Percentiles rank a stretch among this genome's conserved stretches.
Evolutionary conservation across 2,329 filamentous ascomycete species (phyloP).

Genomic region (Acephala macrosclerotiorum): DNA sequence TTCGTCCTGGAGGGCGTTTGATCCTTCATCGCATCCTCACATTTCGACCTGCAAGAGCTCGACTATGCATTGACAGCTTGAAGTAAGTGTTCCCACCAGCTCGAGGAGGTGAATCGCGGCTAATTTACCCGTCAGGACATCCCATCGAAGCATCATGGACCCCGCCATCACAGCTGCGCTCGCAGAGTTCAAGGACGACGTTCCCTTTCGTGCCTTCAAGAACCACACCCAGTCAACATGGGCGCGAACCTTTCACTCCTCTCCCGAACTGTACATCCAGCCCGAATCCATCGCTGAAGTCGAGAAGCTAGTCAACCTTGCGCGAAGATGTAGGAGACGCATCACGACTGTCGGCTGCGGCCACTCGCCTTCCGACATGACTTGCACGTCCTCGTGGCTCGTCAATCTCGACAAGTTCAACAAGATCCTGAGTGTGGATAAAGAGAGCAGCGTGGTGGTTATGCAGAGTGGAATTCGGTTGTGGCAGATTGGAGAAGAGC

Average conservation of each 20-base stretch:
- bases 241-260: conserved; percentile 90
- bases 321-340: conserved; percentile 80
- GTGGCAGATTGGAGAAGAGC: conserved; percentile 73
- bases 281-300: conserved; percentile 82
- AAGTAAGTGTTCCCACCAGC: not conserved
- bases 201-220: conserved; percentile 79
- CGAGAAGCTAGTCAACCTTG: conserved; percentile 82
- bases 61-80: not conserved
- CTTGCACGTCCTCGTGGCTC: conserved; percentile 93
- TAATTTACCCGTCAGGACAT: not conserved
- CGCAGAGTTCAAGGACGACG: conserved; percentile 61
- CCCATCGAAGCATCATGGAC: conserved; percentile 45
- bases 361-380: conserved; percentile 91
- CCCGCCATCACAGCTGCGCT: conserved; percentile 60
- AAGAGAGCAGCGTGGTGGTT: conserved; percentile 69
- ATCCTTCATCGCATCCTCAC: not conserved
- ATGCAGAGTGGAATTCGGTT: conserved; percentile 92
- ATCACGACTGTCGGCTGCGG: conserved; percentile 88
- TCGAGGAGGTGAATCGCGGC: not conserved
- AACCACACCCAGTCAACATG: conserved; percentile 87
- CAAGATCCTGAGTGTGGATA: conserved; percentile 74
- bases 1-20: conserved; percentile 5
- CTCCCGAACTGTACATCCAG: conserved; percentile 89
- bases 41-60: not conserved
- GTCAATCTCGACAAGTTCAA: conserved; percentile 89